These are phyloP conservation scores for Daedalea quercina DNA, from an alignment of 768 basidiomycete genomes.

Conservation along the genomic window DNA sequence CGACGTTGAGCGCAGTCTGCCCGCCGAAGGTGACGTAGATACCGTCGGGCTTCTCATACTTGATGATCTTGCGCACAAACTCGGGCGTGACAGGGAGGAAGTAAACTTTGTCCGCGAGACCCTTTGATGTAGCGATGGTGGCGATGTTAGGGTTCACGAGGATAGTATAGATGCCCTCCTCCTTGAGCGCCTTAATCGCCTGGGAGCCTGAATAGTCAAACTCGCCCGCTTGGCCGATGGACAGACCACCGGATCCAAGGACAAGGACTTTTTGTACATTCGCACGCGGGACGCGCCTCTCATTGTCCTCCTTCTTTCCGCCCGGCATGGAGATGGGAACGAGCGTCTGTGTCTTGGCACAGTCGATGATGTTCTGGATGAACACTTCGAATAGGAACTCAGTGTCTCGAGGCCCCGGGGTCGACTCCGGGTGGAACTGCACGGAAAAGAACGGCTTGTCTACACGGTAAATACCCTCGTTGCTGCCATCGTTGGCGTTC, in stretches of 20 bases:
- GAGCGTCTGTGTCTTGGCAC: conserved; percentile 47
- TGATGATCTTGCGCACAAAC: conserved; percentile 96
- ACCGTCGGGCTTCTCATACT: conserved; percentile 97
- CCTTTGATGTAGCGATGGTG: conserved; percentile 95
- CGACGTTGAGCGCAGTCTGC: conserved; percentile 94
- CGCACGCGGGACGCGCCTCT: conserved; percentile 58
- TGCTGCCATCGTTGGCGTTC: conserved; percentile 96
- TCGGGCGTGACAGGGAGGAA: conserved; percentile 98
- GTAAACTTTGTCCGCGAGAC: conserved; percentile 98
- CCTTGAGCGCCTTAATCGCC: conserved; percentile 98
- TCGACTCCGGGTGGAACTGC: conserved; percentile 98
- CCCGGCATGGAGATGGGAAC: conserved; percentile 66
- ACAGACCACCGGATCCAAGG: conserved; percentile 94
- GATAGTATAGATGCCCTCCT: conserved; percentile 98
- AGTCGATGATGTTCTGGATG: conserved; percentile 79
- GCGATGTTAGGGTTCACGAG: conserved; percentile 99
- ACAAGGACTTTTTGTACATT: conserved; percentile 92
- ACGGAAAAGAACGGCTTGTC: conserved; percentile 97
- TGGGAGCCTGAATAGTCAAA: conserved; percentile 99
- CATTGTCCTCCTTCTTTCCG: conserved; percentile 80
- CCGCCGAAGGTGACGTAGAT: conserved; percentile 99
- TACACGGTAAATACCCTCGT: conserved; percentile 94
- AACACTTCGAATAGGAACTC: conserved; percentile 99
- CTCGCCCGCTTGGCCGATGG: conserved; percentile 98
- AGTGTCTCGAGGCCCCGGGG: conserved; percentile 94